phyloP scores from a whole-genome alignment of 176 grass and related monocot genomes.

The Poa pratensis region DNA sequence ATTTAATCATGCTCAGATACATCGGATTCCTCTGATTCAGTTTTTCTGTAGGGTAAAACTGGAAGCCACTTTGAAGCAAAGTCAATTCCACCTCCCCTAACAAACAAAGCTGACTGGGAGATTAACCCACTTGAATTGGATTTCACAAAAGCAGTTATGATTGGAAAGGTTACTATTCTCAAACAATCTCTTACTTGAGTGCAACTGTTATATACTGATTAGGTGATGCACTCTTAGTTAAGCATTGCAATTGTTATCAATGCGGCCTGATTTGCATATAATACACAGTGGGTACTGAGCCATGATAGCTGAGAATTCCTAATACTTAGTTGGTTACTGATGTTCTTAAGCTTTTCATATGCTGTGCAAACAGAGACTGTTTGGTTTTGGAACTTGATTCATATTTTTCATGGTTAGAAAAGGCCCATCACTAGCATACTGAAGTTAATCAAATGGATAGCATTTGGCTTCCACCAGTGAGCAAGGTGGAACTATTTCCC shows the following conservation, averaged over 20 bases:
- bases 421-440: background rate
- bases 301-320: background rate
- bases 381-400: background rate
- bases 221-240: background rate
- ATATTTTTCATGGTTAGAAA: constrained; percentile 2
- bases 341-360: constrained; percentile 19
- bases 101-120: constrained; percentile 99
- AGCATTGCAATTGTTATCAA: background rate
- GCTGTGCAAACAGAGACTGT: background rate
- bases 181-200: constrained; percentile 10
- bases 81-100: constrained; percentile 91
- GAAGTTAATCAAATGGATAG: constrained; percentile 15
- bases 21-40: constrained; percentile 28
- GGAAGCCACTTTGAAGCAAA: constrained; percentile 99
- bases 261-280: constrained; percentile 2
- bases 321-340: background rate
- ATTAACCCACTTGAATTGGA: constrained; percentile 93
- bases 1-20: constrained; percentile 22
- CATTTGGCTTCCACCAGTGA: constrained; percentile 3
- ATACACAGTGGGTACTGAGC: background rate
- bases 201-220: background rate
- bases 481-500: background rate
- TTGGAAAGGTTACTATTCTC: constrained; percentile 79
- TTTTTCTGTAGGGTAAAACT: constrained; percentile 78
- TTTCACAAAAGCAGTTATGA: constrained; percentile 70